phyloP scores from a whole-genome alignment of 2,329 filamentous ascomycete genomes.

The Hymenoscyphus linearis region DNA sequence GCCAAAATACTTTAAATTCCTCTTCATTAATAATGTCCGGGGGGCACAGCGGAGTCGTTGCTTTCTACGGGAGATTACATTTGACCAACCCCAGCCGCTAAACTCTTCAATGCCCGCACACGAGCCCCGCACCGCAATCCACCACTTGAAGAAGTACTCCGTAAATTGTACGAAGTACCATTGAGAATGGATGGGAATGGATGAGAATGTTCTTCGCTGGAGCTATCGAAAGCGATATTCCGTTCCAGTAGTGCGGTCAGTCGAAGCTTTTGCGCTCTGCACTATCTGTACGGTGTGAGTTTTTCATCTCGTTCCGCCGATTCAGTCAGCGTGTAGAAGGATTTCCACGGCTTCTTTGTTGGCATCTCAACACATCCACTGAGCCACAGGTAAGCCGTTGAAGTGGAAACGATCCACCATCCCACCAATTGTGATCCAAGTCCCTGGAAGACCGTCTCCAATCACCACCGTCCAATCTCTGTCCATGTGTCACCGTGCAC shows the following conservation, averaged over 20 bases:
- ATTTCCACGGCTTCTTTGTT: not conserved
- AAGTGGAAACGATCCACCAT: not conserved
- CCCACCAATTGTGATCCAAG: not conserved
- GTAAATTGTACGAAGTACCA: not conserved
- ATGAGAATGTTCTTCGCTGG: too few relatives aligned
- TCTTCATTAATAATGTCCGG: constrained; percentile 9
- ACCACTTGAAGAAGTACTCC: too few relatives aligned
- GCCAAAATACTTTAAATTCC: not conserved
- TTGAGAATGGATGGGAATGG: too few relatives aligned
- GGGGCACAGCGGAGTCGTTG: constrained; percentile 10
- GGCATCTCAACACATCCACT: not conserved
- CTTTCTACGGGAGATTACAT: constrained; percentile 6
- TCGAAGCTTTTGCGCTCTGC: not conserved
- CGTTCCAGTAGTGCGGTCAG: not conserved
- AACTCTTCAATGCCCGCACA: not conserved
- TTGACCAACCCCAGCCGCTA: not conserved
- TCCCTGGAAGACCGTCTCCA: not conserved
- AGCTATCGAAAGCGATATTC: not conserved
- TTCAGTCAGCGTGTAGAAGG: not conserved
- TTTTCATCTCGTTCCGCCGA: not conserved
- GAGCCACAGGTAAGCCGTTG: not conserved
- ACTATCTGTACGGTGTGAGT: not conserved
- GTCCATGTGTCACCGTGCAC: not conserved
- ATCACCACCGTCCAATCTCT: not conserved
- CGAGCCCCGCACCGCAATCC: not conserved